Conservation (phyloP, 768 basidiomycete genomes). For the Mycena latifolia region DNA sequence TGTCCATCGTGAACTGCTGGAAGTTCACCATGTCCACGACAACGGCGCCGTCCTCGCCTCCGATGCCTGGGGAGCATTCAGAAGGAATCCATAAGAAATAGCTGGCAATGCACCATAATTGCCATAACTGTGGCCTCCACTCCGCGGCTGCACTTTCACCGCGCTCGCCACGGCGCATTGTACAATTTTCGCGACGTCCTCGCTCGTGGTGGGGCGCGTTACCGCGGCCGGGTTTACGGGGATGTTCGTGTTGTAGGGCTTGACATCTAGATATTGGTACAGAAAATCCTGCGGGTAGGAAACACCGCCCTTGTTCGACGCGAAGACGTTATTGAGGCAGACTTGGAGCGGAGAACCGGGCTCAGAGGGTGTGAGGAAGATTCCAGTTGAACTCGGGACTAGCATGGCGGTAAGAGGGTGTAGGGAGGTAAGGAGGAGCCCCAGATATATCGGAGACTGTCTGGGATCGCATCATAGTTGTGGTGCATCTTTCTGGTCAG, state of each 20-base stretch:
- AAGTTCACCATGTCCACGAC: slow-evolving; percentile 45
- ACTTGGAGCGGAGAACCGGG: slow-evolving; percentile 14
- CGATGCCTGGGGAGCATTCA: slow-evolving; percentile 33
- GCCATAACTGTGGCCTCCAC: slow-evolving; percentile 34
- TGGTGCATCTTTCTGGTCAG: too few species aligned
- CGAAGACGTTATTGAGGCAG: slow-evolving; percentile 34
- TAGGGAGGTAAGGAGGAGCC: too few species aligned
- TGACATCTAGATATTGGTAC: slow-evolving; percentile 28
- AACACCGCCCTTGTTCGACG: slow-evolving; percentile 21
- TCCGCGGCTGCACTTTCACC: slow-evolving; percentile 30
- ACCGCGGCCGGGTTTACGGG: slow-evolving; percentile 40
- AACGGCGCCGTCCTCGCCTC: slow-evolving; percentile 43
- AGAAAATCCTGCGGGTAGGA: slow-evolving; percentile 26
- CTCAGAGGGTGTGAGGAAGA: too few species aligned
- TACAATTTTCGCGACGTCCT: slow-evolving; percentile 26
- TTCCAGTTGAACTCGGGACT: too few species aligned
- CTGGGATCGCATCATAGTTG: too few species aligned
- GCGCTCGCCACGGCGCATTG: slow-evolving; percentile 32
- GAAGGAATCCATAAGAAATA: neutral
- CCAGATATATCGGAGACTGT: too few species aligned
- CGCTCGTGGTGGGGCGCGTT: slow-evolving; percentile 32
- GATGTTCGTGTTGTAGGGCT: slow-evolving; percentile 33
- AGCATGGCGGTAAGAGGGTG: too few species aligned
- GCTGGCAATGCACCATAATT: slow-evolving; percentile 26
- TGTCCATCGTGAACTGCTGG: slow-evolving; percentile 42